Conservation (phyloP, 108 stramenopile species). For the Nannochloropsis granulata region DNA sequence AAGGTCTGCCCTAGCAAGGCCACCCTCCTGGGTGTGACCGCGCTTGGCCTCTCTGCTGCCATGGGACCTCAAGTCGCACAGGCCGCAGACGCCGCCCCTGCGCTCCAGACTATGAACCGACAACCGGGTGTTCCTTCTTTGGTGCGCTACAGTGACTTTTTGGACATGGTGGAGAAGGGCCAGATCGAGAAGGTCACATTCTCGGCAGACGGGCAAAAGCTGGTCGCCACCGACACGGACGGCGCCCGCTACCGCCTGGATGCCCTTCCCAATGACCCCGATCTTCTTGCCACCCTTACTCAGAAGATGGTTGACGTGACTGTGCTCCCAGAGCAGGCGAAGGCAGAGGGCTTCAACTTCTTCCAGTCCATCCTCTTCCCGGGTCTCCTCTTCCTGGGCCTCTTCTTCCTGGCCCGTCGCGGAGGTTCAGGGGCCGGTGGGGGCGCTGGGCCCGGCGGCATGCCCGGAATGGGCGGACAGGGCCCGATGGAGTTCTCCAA, state of each 20-base stretch:
- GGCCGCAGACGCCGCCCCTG: not conserved
- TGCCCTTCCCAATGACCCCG: conserved; percentile 79
- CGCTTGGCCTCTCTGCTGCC: not conserved
- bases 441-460: conserved; percentile 38
- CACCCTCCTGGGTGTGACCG: not conserved
- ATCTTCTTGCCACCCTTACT: conserved; percentile 67
- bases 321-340: conserved; percentile 21
- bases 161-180: conserved; percentile 21
- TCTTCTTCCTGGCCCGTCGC: conserved; percentile 76
- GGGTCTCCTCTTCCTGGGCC: conserved; percentile 37
- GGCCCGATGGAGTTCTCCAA: conserved; percentile 49
- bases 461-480: conserved; percentile 46
- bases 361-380: conserved; percentile 29
- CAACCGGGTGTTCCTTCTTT: not conserved
- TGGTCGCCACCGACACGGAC: conserved; percentile 66
- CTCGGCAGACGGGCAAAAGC: conserved; percentile 62
- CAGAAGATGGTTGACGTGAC: conserved; percentile 65
- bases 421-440: conserved; percentile 38
- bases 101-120: not conserved
- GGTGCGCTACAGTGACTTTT: conserved; percentile 30
- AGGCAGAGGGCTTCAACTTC: conserved; percentile 9
- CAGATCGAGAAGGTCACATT: conserved; percentile 39
- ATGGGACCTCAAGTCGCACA: not conserved
- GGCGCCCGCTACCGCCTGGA: conserved; percentile 72
- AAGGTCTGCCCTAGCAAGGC: not conserved